These are phyloP conservation scores for Incumbomyces delicatus DNA, from an alignment of 2,329 filamentous ascomycete genomes.

Conservation along the genomic window DNA sequence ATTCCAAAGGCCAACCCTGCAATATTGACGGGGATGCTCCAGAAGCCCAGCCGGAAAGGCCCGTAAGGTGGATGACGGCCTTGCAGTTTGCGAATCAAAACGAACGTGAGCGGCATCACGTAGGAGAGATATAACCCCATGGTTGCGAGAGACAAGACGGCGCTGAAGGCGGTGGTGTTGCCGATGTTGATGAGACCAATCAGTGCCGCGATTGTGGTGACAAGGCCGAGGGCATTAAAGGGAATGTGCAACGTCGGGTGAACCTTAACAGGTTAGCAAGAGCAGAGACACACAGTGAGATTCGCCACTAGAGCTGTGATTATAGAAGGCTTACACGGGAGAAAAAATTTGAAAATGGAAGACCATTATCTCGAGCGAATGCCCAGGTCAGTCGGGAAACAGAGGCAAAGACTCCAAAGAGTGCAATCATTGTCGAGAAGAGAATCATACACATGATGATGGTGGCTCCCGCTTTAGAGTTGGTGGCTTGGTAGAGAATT, in stretches of 20 bases:
- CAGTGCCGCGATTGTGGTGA: conserved; percentile 10
- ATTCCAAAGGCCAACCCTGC: too few species aligned
- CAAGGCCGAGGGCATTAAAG: conserved; percentile 9
- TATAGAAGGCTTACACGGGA: too few species aligned
- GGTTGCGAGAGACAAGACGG: conserved; percentile 19
- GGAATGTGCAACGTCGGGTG: conserved; percentile 8
- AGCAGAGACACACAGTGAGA: neutral
- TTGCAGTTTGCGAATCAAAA: conserved; percentile 28
- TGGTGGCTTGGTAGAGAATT: conserved; percentile 36
- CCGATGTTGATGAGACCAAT: conserved; percentile 16
- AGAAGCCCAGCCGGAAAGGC: conserved; percentile 21
- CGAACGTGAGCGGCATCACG: conserved; percentile 37
- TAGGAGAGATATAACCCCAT: conserved; percentile 40
- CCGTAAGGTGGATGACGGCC: conserved; percentile 6
- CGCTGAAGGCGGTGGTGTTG: conserved; percentile 19
- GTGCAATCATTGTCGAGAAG: conserved; percentile 23
- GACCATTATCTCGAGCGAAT: neutral
- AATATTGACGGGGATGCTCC: conserved; percentile 21
- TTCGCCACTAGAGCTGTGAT: too few species aligned
- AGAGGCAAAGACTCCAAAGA: conserved; percentile 26
- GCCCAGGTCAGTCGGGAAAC: conserved; percentile 29
- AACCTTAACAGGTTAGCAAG: conserved; percentile 25
- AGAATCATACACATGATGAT: conserved; percentile 24
- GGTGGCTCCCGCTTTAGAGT: conserved; percentile 22
- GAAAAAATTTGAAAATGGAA: too few species aligned